phyloP scores from a whole-genome alignment of 2,329 filamentous ascomycete genomes.

The Trichophyton benhamiae region DNA sequence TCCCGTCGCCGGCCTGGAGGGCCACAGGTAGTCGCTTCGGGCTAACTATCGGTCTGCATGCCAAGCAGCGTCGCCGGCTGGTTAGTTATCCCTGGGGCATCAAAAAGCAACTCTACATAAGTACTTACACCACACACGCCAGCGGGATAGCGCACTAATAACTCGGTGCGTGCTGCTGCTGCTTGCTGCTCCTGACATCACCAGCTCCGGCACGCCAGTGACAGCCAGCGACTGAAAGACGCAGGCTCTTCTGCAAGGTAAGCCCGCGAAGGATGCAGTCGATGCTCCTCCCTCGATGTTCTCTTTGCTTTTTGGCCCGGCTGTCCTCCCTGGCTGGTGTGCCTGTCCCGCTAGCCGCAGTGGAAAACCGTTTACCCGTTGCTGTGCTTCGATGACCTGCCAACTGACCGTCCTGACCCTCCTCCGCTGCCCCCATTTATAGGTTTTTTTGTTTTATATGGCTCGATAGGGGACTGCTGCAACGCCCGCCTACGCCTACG shows the following conservation, averaged over 20 bases:
- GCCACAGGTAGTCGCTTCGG: not conserved
- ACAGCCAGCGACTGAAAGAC: not conserved
- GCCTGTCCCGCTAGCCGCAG: not conserved
- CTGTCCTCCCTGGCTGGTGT: not conserved
- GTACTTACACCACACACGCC: not conserved
- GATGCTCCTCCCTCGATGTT: not conserved
- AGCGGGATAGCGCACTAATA: slow-evolving; percentile 10
- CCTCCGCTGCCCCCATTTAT: too few relatives aligned
- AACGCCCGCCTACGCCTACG: not conserved
- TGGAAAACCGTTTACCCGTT: not conserved
- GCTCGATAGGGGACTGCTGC: not conserved
- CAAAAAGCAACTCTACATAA: slow-evolving; percentile 5
- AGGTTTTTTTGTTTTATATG: not conserved
- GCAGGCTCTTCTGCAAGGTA: not conserved
- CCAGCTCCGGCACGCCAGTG: not conserved
- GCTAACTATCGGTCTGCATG: slow-evolving; percentile 15
- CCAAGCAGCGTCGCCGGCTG: slow-evolving; percentile 25
- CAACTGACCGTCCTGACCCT: not conserved
- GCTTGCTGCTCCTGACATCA: not conserved
- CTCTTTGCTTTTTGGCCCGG: not conserved
- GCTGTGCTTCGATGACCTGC: not conserved
- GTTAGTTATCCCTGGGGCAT: slow-evolving; percentile 23
- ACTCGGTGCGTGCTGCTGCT: too few relatives aligned
- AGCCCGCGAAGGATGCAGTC: not conserved
- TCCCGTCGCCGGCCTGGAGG: not conserved